These are phyloP conservation scores for Cadophora sp. DNA, from an alignment of 2,329 filamentous ascomycete species.

Conservation along the genomic window DNA sequence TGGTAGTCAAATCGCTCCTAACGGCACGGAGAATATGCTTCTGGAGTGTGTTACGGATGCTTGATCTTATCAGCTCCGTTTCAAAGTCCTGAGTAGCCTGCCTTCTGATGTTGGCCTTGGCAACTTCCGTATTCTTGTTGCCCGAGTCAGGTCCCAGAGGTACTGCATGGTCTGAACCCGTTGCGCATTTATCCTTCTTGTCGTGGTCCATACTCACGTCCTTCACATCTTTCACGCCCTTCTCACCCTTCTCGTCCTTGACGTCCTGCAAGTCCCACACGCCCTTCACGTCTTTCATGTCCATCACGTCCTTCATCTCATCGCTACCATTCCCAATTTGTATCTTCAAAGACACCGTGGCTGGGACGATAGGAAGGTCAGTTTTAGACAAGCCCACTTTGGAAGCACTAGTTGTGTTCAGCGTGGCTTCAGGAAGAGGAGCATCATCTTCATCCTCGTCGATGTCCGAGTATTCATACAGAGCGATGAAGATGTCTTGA, in stretches of 20 bases:
- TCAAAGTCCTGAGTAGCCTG: neutral
- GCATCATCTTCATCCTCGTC: neutral
- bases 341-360: too few relatives aligned
- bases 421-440: neutral
- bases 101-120: neutral
- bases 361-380: neutral
- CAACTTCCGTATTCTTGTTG: neutral
- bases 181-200: neutral
- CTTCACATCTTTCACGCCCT: too few relatives aligned
- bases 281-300: too few relatives aligned
- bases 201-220: neutral
- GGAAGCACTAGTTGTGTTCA: neutral
- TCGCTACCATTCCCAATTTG: too few relatives aligned
- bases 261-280: too few relatives aligned
- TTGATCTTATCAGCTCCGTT: neutral
- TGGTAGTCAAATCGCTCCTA: neutral
- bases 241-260: too few relatives aligned
- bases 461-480: neutral
- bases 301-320: too few relatives aligned
- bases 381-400: neutral
- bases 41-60: neutral
- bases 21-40: neutral
- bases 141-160: neutral
- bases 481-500: neutral
- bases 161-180: neutral